Conservation (phyloP, 768 basidiomycete species). For the Amanita subjunquillea region DNA sequence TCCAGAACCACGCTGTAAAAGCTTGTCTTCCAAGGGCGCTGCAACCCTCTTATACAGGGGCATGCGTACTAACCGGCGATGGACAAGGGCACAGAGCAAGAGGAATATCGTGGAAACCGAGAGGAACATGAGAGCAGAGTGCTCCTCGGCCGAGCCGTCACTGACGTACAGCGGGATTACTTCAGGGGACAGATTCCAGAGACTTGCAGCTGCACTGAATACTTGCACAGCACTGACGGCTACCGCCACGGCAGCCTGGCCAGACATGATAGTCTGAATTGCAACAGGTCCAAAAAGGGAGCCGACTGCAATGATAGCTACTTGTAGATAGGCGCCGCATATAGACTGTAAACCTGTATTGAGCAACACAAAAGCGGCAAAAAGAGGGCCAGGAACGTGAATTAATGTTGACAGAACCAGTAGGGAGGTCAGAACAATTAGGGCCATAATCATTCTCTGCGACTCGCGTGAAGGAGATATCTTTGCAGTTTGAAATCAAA, state of each 20-base stretch:
- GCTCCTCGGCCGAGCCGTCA: slow-evolving; percentile 45
- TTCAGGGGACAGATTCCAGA: slow-evolving; percentile 32
- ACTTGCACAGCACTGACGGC: slow-evolving; percentile 73
- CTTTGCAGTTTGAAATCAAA: slow-evolving; percentile 22
- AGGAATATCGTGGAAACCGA: slow-evolving; percentile 59
- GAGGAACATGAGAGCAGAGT: slow-evolving; percentile 70
- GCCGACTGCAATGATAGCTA: slow-evolving; percentile 70
- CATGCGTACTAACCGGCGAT: slow-evolving; percentile 46
- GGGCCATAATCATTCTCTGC: slow-evolving; percentile 36
- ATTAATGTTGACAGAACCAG: slow-evolving; percentile 62
- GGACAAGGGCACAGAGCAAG: slow-evolving; percentile 38
- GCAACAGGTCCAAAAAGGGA: slow-evolving; percentile 67
- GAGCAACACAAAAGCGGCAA: slow-evolving; percentile 57
- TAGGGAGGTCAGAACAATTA: slow-evolving; percentile 44
- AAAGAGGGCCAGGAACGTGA: slow-evolving; percentile 37
- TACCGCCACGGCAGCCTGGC: slow-evolving; percentile 80
- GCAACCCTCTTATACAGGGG: slow-evolving; percentile 50
- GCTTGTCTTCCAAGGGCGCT: slow-evolving; percentile 32
- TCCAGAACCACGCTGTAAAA: slow-evolving; percentile 5
- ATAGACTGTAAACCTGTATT: slow-evolving; percentile 49
- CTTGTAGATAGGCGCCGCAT: slow-evolving; percentile 67
- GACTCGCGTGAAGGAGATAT: slow-evolving; percentile 49
- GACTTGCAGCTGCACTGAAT: slow-evolving; percentile 46
- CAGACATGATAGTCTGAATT: slow-evolving; percentile 70
- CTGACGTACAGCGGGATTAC: slow-evolving; percentile 15